Evolutionary conservation across 306 rosid genomes (phyloP).

Genomic region (Cucurbita maxima): DNA sequence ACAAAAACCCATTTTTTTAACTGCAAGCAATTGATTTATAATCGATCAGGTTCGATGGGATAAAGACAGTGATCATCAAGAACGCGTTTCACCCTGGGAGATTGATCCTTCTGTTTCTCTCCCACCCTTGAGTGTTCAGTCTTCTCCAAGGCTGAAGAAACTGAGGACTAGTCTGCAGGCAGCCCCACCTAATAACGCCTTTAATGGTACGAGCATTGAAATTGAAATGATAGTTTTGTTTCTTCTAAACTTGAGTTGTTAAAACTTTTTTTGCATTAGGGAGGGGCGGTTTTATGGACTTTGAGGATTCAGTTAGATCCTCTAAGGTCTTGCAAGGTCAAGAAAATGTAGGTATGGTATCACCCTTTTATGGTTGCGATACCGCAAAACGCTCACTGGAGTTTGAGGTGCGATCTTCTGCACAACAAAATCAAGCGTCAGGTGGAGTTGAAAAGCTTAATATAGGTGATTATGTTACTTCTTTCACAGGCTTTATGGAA

Average conservation of each 20-base stretch:
- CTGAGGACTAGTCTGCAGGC: constrained; percentile 67
- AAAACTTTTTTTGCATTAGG: constrained; percentile 26
- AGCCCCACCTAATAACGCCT: constrained; percentile 34
- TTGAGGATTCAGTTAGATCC: constrained; percentile 74
- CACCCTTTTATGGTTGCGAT: constrained; percentile 65
- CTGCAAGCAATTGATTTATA: neutral
- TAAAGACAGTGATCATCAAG: constrained; percentile 62
- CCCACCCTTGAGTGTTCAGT: constrained; percentile 75
- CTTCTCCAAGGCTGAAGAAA: constrained; percentile 85
- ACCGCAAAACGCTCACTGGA: constrained; percentile 48
- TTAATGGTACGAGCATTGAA: constrained; percentile 35
- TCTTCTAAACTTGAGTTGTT: neutral
- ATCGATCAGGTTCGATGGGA: constrained; percentile 78
- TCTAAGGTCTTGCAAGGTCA: constrained; percentile 99
- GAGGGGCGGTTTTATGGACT: constrained; percentile 71
- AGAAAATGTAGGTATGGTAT: constrained; percentile 82
- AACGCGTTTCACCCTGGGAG: constrained; percentile 86
- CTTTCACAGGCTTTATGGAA: constrained; percentile 61
- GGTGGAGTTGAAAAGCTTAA: constrained; percentile 30
- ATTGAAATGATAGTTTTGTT: neutral
- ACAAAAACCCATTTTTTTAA: neutral
- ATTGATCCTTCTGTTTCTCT: constrained; percentile 73
- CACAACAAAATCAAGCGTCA: constrained; percentile 37
- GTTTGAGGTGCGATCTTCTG: constrained; percentile 48
- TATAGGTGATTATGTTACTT: constrained; percentile 47